phyloP scores from a whole-genome alignment of 345 rosid genomes.

The Syzygium oleosum region DNA sequence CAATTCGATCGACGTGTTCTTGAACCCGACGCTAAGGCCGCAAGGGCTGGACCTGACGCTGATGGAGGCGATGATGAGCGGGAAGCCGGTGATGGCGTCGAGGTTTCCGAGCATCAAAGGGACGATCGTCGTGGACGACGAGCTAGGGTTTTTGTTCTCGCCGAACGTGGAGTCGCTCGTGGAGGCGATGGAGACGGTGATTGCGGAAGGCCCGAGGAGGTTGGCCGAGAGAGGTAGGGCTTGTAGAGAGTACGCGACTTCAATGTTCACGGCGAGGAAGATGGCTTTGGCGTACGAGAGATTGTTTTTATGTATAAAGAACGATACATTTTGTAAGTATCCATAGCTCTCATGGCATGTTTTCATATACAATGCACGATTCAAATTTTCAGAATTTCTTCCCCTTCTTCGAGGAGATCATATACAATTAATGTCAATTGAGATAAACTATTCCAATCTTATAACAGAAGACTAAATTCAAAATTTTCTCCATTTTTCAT shows the following conservation, averaged over 20 bases:
- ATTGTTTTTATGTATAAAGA: constrained; percentile 73
- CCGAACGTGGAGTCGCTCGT: constrained; percentile 75
- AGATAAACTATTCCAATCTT: not conserved
- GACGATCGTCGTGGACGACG: constrained; percentile 70
- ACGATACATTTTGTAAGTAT: constrained; percentile 57
- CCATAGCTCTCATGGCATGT: constrained; percentile 5
- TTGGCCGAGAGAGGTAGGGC: constrained; percentile 70
- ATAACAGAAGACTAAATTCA: not conserved
- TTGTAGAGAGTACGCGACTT: constrained; percentile 49
- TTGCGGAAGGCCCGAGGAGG: constrained; percentile 53
- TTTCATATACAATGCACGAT: not conserved
- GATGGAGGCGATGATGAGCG: constrained; percentile 95
- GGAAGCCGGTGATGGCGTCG: constrained; percentile 83
- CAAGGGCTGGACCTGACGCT: constrained; percentile 88
- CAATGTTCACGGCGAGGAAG: constrained; percentile 79
- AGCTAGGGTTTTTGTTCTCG: constrained; percentile 80
- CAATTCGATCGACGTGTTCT: constrained; percentile 66
- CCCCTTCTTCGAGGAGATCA: not conserved
- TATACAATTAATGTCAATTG: not conserved
- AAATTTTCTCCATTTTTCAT: not conserved
- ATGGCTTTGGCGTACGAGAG: constrained; percentile 94
- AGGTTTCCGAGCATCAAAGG: constrained; percentile 87
- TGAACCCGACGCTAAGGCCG: constrained; percentile 88
- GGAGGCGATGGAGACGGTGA: constrained; percentile 44
- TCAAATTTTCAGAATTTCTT: not conserved